Percentiles rank a stretch among this genome's conserved stretches.
These are phyloP conservation scores for Ogataea pilisensis DNA, from an alignment of 805 yeast species.

Conservation along the genomic window DNA sequence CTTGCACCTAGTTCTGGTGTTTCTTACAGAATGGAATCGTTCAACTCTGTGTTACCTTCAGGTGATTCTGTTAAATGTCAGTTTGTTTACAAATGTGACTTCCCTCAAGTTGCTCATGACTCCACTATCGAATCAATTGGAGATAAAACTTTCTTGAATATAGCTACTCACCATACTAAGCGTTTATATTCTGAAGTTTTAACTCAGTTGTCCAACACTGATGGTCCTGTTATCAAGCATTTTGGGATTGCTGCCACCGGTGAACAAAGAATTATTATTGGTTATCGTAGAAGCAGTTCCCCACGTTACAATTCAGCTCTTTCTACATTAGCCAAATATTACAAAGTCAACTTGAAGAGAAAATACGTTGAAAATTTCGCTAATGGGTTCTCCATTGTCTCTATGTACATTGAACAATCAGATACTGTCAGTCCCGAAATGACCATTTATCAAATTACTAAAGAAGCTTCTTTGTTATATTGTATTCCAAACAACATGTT, in stretches of 20 bases:
- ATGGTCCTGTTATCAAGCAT: slow-evolving; percentile 92
- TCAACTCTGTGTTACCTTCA: slow-evolving; percentile 57
- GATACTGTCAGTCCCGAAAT: slow-evolving; percentile 54
- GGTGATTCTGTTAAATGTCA: slow-evolving; percentile 55
- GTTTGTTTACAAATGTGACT: slow-evolving; percentile 77
- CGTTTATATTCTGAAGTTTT: slow-evolving; percentile 69
- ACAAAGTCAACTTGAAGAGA: slow-evolving; percentile 77
- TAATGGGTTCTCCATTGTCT: slow-evolving; percentile 81
- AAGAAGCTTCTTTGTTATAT: slow-evolving; percentile 89
- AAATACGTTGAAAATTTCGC: slow-evolving; percentile 93
- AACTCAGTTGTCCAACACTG: slow-evolving; percentile 60
- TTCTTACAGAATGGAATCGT: slow-evolving; percentile 72
- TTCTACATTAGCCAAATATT: slow-evolving; percentile 81
- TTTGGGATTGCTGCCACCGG: slow-evolving; percentile 73
- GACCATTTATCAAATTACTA: slow-evolving; percentile 82
- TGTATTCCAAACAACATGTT: slow-evolving; percentile 87
- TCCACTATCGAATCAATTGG: slow-evolving; percentile 64
- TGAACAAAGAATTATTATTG: slow-evolving; percentile 86
- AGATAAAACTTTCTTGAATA: slow-evolving; percentile 71
- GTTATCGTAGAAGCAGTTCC: slow-evolving; percentile 78
- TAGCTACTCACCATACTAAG: slow-evolving; percentile 78
- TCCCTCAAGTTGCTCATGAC: slow-evolving; percentile 33
- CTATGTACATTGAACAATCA: slow-evolving; percentile 74
- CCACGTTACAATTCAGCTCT: slow-evolving; percentile 86
- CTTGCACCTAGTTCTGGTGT: slow-evolving; percentile 29